A percentile compares a stretch with the other conserved stretches of the same genome.
Conservation (phyloP, 257 asterid species). For the Echium plantagineum region DNA sequence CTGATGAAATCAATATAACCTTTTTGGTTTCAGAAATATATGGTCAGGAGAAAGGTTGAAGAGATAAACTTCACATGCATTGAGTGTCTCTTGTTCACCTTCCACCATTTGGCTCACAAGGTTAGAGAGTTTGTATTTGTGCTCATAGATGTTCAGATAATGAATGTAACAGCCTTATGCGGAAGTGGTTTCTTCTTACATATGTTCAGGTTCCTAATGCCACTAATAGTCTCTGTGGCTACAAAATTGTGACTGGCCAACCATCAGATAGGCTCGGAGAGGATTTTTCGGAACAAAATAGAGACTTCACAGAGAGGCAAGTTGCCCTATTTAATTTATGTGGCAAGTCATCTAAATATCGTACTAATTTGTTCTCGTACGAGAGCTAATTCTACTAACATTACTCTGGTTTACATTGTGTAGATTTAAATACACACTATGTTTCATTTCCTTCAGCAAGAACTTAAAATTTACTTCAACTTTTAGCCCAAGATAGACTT, state of each 20-base stretch:
- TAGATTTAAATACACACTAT: too few species aligned
- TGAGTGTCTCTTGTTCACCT: constrained; percentile 68
- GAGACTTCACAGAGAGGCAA: constrained; percentile 80
- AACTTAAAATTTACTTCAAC: too few species aligned
- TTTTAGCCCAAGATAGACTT: too few species aligned
- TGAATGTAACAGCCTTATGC: neutral
- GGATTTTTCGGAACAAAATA: constrained; percentile 75
- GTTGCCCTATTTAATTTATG: constrained; percentile 3
- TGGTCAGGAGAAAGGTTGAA: constrained; percentile 82
- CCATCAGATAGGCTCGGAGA: constrained; percentile 98
- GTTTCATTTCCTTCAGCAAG: too few species aligned
- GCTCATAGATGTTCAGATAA: neutral
- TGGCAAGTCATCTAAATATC: neutral
- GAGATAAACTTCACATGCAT: constrained; percentile 64
- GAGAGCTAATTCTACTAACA: neutral
- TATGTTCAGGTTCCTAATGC: constrained; percentile 68
- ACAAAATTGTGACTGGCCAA: constrained; percentile 89
- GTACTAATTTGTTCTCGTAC: neutral
- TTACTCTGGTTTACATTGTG: neutral
- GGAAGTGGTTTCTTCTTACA: constrained; percentile 1
- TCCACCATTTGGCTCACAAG: constrained; percentile 90
- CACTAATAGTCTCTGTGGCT: constrained; percentile 89
- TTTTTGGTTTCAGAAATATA: constrained; percentile 51
- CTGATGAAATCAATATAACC: neutral
- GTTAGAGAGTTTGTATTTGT: constrained; percentile 24